These are phyloP conservation scores for Coriolopsis trogii DNA, from an alignment of 1,284 basidiomycete genomes.

Conservation along the genomic window DNA sequence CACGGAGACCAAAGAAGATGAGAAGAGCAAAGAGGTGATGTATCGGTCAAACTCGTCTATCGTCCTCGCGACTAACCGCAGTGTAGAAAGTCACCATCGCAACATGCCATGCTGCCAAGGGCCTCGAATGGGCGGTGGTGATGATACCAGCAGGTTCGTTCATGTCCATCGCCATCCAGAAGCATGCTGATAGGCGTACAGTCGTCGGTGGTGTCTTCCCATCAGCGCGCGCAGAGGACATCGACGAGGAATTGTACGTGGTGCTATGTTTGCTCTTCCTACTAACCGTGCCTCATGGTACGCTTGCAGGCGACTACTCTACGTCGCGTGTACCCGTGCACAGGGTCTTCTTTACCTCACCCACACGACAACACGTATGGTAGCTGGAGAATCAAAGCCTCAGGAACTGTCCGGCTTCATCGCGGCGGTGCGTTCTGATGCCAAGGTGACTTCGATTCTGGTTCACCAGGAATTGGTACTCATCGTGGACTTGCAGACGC, in stretches of 20 bases:
- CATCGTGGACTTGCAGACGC: constrained; percentile 4
- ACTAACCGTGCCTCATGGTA: background rate
- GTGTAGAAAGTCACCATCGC: constrained; percentile 81
- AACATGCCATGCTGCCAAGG: constrained; percentile 91
- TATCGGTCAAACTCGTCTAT: constrained; percentile 2
- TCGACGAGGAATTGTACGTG: constrained; percentile 79
- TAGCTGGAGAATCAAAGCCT: constrained; percentile 50
- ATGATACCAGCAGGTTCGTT: constrained; percentile 71
- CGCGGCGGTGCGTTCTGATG: constrained; percentile 37
- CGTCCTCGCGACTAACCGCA: background rate
- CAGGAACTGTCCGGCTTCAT: constrained; percentile 54
- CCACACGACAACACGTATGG: constrained; percentile 49
- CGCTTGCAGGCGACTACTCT: constrained; percentile 73
- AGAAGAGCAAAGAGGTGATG: constrained; percentile 58
- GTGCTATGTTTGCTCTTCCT: background rate
- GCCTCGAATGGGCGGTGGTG: constrained; percentile 90
- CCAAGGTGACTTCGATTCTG: constrained; percentile 37
- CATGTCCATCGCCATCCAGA: background rate
- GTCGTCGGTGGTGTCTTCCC: constrained; percentile 83
- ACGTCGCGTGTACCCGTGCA: constrained; percentile 91
- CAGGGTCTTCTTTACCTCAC: constrained; percentile 76
- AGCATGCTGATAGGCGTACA: constrained; percentile 28
- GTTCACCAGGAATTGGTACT: background rate
- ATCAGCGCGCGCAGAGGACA: constrained; percentile 76
- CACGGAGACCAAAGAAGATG: constrained; percentile 64